These are phyloP conservation scores for Salvia sclarea DNA, from an alignment of 305 asterid genomes.

Conservation along the genomic window DNA sequence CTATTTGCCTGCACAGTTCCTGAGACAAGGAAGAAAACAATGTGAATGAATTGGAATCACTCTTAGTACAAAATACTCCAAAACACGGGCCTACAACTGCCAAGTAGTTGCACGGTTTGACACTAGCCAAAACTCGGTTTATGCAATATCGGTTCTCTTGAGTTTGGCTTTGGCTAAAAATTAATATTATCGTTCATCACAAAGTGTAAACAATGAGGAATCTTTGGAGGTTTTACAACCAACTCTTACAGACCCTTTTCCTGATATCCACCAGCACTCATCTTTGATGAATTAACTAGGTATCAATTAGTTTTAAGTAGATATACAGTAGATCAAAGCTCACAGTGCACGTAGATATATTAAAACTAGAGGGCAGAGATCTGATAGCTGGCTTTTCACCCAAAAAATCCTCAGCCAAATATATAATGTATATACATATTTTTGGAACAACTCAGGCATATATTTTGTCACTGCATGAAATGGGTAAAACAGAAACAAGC, in stretches of 20 bases:
- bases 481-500: not conserved
- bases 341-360: not conserved
- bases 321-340: not conserved
- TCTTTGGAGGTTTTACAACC: not conserved
- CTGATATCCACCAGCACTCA: conserved; percentile 2
- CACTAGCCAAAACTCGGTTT: not conserved
- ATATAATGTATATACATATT: too few relatives aligned
- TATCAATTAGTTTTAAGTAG: not conserved
- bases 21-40: conserved; percentile 37
- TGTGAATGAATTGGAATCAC: too few relatives aligned
- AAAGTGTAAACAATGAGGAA: not conserved
- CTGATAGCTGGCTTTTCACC: not conserved
- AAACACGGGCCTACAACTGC: too few relatives aligned
- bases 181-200: not conserved
- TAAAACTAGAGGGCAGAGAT: conserved; percentile 9
- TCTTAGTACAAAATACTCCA: conserved; percentile 2
- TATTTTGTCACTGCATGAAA: not conserved
- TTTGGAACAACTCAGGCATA: not conserved
- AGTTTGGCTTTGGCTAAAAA: conserved; percentile 2
- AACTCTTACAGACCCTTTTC: conserved; percentile 1
- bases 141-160: not conserved
- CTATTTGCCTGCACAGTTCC: conserved; percentile 47
- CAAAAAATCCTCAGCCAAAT: too few relatives aligned
- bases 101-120: not conserved
- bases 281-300: conserved; percentile 6